Base-by-base conservation (phyloP, 257 asterid genomes). In the Fraxinus americana region DNA sequence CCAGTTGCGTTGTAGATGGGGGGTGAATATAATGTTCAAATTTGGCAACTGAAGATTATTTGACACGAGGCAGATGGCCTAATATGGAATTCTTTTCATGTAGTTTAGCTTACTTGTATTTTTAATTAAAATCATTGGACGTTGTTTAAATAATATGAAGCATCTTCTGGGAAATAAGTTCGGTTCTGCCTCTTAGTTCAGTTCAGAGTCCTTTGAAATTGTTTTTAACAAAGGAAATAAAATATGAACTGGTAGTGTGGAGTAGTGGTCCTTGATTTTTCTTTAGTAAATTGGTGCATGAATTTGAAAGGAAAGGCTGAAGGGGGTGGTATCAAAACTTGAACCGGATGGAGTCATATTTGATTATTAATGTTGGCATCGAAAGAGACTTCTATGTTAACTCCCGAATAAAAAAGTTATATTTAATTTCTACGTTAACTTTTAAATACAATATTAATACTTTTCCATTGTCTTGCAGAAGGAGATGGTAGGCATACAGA, bases 261-360 rank as follows among this genome's bases (percentile, higher is more conserved):
- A 35, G 30, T 73, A 9, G 87, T 84, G 87, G 87, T 84, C 85
- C 87, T 68, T 74, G 68, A 54, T 70, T 73, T 52, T 61, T 34
- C 59, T 27, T 76, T 30, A 67, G 65, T 76, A 65, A 79, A 79
- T 41, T 69, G 75, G 79, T 74, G 82, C 84, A 77, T 79, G 86
- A 72, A 83, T 79, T 68, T 80, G 82, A 82, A 77, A 80, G 82
- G 39, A 72, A 80, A 80, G 82, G 72, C 78, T 78, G 4, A 79
- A 78, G 73, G 65, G 34, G 34, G 27, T 77, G 84, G 87, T 83
- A 73, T 75, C 86, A 76, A 48, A 71, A 79, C 72, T 76, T 17
- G 67, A 75, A 67, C 73, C 25, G 4, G 29, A 59, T 3, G 32
- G 16, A 25, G 13, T 25, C 32, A 23, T 23, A 8, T 61, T 61